Base-by-base conservation (phyloP, 2,329 filamentous ascomycete genomes). In the Xylaria sp. region DNA sequence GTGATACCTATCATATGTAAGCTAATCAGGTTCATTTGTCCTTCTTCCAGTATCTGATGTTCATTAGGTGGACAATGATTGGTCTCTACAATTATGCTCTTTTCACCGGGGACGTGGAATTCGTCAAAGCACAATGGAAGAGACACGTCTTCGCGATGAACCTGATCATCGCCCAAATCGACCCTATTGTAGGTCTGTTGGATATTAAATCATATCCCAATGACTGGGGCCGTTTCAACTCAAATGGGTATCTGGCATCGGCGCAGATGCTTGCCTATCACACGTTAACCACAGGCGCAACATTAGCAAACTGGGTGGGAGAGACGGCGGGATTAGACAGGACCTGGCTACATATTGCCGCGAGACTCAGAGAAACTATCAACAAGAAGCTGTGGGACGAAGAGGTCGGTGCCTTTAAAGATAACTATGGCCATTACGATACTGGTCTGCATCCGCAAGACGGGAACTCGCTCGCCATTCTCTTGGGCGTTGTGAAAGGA, bases 81-180 rank as follows among this genome's bases (percentile, higher is more conserved):
- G 84, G 84, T 2, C 83, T 82, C 5, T 84, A 84, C 70, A 84
- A 86, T 54, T 87, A 87, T 67, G 78, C 85, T 46, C 75, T 87
- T 2, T 87, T 80, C 66, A 83, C 83, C 0, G 82, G 82, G 23
- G 83, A 88, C 58, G 73, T 79, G 4, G 72, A 70, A 0, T 87
- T 84, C 59, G 69, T 87, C 12, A 63, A 69, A 3, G 57, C 68
- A 4, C 80, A 80, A 25, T 87, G 84, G 84, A 66, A 74, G 0
- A 77, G 76, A 2, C 86, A 86, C 66, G 71, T 78, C 6, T 70
- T 71, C 7, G 84, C 80, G 0, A 80, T 87, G 77, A 43, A 35
- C 12, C 73, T 71, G 28, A 17, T 70, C 21, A 21, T 61, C n/a
- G 25, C 40, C 6, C 68, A 72, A 47, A 57, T 72, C 47, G 67